phyloP scores from a whole-genome alignment of 2,329 filamentous ascomycete species.

The Paracamarosporium sp. region DNA sequence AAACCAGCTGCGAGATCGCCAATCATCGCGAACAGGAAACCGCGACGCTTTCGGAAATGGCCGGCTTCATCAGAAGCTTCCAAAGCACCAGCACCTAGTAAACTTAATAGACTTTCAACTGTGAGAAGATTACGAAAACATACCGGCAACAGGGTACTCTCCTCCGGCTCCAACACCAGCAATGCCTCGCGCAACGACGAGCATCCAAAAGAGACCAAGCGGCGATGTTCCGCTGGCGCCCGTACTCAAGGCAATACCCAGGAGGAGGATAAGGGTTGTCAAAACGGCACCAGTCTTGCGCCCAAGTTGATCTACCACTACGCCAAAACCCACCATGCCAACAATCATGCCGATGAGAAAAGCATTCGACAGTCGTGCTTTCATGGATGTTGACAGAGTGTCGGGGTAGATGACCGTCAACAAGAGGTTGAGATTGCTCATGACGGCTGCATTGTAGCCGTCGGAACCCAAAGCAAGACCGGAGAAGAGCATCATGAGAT shows the following conservation, averaged over 20 bases:
- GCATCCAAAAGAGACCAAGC: constrained; percentile 10
- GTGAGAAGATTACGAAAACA: background rate
- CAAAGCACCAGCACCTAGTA: constrained; percentile 49
- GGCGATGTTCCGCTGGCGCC: constrained; percentile 4
- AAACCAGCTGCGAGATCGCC: constrained; percentile 59
- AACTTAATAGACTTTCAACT: background rate
- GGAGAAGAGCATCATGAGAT: constrained; percentile 44
- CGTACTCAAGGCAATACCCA: constrained; percentile 38
- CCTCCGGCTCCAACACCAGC: constrained; percentile 24
- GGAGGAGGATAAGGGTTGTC: constrained; percentile 39
- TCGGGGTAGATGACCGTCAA: constrained; percentile 42
- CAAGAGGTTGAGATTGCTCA: constrained; percentile 41
- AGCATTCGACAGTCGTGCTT: constrained; percentile 41
- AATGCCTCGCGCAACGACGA: constrained; percentile 4
- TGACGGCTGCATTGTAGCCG: constrained; percentile 45
- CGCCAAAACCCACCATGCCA: constrained; percentile 7
- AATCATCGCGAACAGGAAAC: constrained; percentile 65
- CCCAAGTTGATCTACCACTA: constrained; percentile 3
- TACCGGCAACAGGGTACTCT: constrained; percentile 60
- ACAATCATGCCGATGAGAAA: constrained; percentile 33
- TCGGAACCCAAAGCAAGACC: constrained; percentile 44
- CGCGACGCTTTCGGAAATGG: constrained; percentile 54
- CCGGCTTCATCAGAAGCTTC: constrained; percentile 62
- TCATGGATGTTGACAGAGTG: constrained; percentile 29
- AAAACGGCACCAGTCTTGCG: constrained; percentile 23